phyloP scores from a whole-genome alignment of 2,329 filamentous ascomycete genomes.

The Aquanectria penicillioides region DNA sequence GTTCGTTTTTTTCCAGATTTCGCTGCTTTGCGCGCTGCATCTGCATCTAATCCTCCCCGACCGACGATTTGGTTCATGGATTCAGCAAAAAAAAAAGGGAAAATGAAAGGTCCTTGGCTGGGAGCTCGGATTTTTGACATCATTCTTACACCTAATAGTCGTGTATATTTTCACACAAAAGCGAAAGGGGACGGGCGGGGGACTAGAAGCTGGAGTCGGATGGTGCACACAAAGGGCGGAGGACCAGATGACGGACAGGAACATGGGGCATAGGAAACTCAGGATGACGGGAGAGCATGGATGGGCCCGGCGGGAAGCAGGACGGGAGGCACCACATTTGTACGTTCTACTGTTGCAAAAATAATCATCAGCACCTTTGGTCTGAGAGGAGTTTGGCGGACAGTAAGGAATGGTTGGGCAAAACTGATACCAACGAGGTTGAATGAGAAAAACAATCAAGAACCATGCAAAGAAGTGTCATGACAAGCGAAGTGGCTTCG shows the following conservation, averaged over 20 bases:
- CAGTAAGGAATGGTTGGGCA: slow-evolving; percentile 11
- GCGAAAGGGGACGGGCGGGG: slow-evolving; percentile 34
- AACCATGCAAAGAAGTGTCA: slow-evolving; percentile 4
- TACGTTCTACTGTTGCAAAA: slow-evolving; percentile 40
- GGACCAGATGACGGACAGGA: slow-evolving; percentile 29
- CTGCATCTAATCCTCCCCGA: slow-evolving; percentile 43
- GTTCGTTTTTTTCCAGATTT: slow-evolving; percentile 44
- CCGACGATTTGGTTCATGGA: slow-evolving; percentile 39
- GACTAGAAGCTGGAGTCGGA: slow-evolving; percentile 36
- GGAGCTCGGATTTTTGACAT: slow-evolving; percentile 43
- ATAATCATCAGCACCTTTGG: slow-evolving; percentile 36
- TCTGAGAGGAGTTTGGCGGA: slow-evolving; percentile 23
- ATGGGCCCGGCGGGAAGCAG: slow-evolving; percentile 20
- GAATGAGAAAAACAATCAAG: slow-evolving; percentile 18
- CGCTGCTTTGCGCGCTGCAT: slow-evolving; percentile 45
- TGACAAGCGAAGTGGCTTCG: not conserved
- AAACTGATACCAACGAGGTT: slow-evolving; percentile 25
- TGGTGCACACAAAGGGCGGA: slow-evolving; percentile 32
- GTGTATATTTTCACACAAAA: slow-evolving; percentile 44
- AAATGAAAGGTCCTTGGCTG: slow-evolving; percentile 38
- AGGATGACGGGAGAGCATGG: slow-evolving; percentile 19
- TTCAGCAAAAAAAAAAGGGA: slow-evolving; percentile 38
- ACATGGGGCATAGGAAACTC: slow-evolving; percentile 20
- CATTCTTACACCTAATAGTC: slow-evolving; percentile 43
- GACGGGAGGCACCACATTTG: slow-evolving; percentile 35